Base-by-base conservation (phyloP, 1,284 basidiomycete species). In the Moesziomyces sp. region DNA sequence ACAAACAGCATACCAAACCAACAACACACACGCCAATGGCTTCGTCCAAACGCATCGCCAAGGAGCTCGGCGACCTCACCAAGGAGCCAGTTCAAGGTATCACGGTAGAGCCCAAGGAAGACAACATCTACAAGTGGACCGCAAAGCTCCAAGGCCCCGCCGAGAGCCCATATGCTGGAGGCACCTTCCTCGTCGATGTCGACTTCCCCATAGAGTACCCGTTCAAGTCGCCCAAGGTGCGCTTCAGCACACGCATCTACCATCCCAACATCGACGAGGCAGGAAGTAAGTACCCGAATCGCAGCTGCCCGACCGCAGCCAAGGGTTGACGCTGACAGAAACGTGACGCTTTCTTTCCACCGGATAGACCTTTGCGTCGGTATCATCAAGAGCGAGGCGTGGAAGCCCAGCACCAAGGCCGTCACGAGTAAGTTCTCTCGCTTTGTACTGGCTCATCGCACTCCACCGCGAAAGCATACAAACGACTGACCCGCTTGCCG, bases 181-280 rank as follows among this genome's bases (percentile, higher is more conserved):
- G 82, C 47, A 64, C 58, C 13, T 83, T 83, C 46, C 53, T 83
- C 58, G 59, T 84, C 38, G 74, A 78, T 52, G 52, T 84, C 19
- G 83, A 83, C 35, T 84, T 84, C 52, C 81, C 83, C 45, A 68
- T 79, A 53, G 83, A 84, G 58, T 84, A 84, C 59, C 83, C 83
- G 6, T 84, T 84, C 74, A 84, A 84, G 72, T 77, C 81, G 24
- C 83, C 83, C 38, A 81, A 77, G n/a, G 70, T 83, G 43, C 71
- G 68, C 19, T 82, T 84, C 67, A 56, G 58, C 63, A 80, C 77
- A 26, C 73, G 73, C 18, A 74, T 84, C 56, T 83, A 84, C 71
- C 83, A 84, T 56, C 83, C 83, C 18, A 84, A 84, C 66, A 80
- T 84, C 38, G 83, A 82, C 40, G 78, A 82, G 35, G 63, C 77